Evolutionary conservation across 768 basidiomycete genomes (phyloP).

Genomic region (Suillus subaureus): DNA sequence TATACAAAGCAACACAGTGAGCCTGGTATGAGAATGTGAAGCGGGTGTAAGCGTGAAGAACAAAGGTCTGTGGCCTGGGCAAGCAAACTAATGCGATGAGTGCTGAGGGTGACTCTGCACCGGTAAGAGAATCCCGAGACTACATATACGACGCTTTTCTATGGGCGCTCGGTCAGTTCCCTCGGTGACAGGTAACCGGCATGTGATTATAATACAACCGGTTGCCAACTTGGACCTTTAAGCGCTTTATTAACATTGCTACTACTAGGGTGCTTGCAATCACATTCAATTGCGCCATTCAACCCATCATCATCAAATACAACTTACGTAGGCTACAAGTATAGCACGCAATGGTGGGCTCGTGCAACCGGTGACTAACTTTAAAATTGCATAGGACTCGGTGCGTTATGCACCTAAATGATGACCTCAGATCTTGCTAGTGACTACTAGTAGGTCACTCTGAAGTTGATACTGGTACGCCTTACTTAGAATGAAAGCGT

Average conservation of each 20-base stretch:
- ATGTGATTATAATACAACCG: conserved; percentile 3
- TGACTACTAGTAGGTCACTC: neutral
- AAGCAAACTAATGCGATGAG: neutral
- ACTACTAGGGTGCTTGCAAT: too few relatives aligned
- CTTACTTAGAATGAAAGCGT: neutral
- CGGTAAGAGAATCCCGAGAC: neutral
- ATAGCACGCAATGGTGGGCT: neutral
- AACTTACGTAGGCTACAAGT: neutral
- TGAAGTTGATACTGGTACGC: conserved; percentile 1
- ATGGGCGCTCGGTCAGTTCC: neutral
- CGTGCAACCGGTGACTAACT: neutral
- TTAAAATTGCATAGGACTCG: neutral
- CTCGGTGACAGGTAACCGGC: neutral
- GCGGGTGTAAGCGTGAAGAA: neutral
- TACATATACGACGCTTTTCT: neutral
- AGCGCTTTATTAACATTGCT: too few relatives aligned
- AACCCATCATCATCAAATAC: neutral
- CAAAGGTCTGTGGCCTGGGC: neutral
- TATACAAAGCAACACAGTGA: neutral
- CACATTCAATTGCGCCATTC: too few relatives aligned
- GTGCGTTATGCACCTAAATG: neutral
- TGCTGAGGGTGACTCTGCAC: neutral
- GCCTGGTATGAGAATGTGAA: neutral
- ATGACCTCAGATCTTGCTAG: neutral
- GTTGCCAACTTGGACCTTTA: neutral